Evolutionary conservation across 2,329 filamentous ascomycete genomes (phyloP).

Genomic region (Stagonosporopsis rhizophila): DNA sequence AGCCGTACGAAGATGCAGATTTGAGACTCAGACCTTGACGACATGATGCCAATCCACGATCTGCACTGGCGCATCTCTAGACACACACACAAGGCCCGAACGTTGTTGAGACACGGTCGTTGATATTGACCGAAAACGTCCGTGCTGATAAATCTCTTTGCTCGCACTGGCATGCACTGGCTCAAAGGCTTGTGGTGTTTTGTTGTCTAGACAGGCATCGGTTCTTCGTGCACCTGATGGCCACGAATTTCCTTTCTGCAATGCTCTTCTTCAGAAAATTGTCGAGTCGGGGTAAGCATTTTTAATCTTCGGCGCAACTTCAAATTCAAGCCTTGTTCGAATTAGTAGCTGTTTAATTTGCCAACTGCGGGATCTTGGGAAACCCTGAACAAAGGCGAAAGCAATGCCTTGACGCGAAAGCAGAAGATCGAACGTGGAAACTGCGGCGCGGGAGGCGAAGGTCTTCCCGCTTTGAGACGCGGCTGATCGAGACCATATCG

Average conservation of each 20-base stretch:
- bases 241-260: background rate
- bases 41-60: conserved; percentile 4
- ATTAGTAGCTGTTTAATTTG: background rate
- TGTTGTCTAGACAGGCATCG: background rate
- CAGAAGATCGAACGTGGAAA: conserved; percentile 1
- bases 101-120: conserved; percentile 5
- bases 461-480: background rate
- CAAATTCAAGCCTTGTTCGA: background rate
- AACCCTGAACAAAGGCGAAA: background rate
- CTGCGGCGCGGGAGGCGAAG: background rate
- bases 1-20: background rate
- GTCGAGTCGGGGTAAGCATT: too few relatives aligned
- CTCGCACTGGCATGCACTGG: background rate
- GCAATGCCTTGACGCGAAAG: background rate
- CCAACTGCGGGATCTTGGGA: background rate
- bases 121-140: background rate
- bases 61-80: conserved; percentile 8
- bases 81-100: conserved; percentile 1
- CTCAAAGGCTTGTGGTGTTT: background rate
- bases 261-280: too few relatives aligned
- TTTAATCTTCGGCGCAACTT: too few relatives aligned
- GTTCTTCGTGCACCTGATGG: background rate
- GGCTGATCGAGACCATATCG: background rate
- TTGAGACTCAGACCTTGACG: background rate
- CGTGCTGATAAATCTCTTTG: background rate